These are phyloP conservation scores for Trametes pubescens DNA, from an alignment of 1,284 basidiomycete genomes.

Conservation along the genomic window DNA sequence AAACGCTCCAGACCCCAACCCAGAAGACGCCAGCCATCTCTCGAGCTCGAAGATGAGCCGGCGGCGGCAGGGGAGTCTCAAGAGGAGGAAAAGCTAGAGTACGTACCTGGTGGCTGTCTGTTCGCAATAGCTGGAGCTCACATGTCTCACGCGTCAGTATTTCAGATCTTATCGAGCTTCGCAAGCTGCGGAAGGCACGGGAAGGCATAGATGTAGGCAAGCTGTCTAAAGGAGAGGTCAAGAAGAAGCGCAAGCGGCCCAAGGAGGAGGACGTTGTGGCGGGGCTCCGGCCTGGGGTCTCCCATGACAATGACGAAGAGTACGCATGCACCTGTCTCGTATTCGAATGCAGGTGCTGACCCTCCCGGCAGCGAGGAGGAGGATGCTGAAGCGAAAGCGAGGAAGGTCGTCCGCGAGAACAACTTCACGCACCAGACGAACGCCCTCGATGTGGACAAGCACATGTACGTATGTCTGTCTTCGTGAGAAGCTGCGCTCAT, in stretches of 20 bases:
- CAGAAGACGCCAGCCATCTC: slow-evolving; percentile 55
- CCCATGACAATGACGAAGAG: slow-evolving; percentile 64
- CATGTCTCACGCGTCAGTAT: slow-evolving; percentile 53
- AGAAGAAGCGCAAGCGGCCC: slow-evolving; percentile 70
- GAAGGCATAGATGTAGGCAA: slow-evolving; percentile 89
- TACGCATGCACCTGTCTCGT: slow-evolving; percentile 44
- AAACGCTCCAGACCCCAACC: slow-evolving; percentile 68
- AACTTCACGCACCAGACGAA: slow-evolving; percentile 99
- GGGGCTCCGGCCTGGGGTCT: slow-evolving; percentile 62
- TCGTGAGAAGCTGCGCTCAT: background rate
- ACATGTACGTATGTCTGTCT: slow-evolving; percentile 74
- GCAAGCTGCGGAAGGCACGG: slow-evolving; percentile 77
- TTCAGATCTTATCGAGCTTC: slow-evolving; percentile 86
- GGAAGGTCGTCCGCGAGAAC: slow-evolving; percentile 82
- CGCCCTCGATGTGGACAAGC: slow-evolving; percentile 95
- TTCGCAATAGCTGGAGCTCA: slow-evolving; percentile 16
- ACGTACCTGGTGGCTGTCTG: slow-evolving; percentile 42
- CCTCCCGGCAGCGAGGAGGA: slow-evolving; percentile 58
- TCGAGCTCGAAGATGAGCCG: slow-evolving; percentile 48
- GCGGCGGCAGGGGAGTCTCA: slow-evolving; percentile 47
- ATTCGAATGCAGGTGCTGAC: background rate
- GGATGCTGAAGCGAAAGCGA: slow-evolving; percentile 72
- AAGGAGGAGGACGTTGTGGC: slow-evolving; percentile 58
- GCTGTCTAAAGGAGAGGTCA: slow-evolving; percentile 84
- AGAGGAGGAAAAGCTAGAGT: slow-evolving; percentile 58